Percentiles rank a stretch among this genome's conserved stretches.
Conservation (phyloP, 345 rosid genomes). For the Toxicodendron radicans region DNA sequence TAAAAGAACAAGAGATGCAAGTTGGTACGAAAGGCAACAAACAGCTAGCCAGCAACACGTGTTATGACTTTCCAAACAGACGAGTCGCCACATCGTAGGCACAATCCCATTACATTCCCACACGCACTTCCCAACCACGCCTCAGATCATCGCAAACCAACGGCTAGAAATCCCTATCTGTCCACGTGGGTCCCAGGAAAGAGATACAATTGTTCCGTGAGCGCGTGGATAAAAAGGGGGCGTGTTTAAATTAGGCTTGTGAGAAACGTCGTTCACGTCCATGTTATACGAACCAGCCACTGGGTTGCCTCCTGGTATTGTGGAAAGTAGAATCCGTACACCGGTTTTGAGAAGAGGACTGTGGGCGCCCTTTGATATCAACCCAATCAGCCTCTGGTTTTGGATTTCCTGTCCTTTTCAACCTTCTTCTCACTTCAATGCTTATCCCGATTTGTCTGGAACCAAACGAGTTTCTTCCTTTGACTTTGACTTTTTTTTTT, state of each 20-base stretch:
- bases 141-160: too few relatives aligned
- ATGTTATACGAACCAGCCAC: background rate
- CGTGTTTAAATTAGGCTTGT: background rate
- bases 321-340: slow-evolving; percentile 9
- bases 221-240: background rate
- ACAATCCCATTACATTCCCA: background rate
- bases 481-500: slow-evolving; percentile 25
- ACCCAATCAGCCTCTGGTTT: background rate
- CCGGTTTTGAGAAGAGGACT: slow-evolving; percentile 3
- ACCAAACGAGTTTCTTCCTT: slow-evolving; percentile 11
- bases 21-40: too few relatives aligned
- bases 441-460: slow-evolving; percentile 11
- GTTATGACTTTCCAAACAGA: background rate
- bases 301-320: background rate
- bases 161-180: too few relatives aligned
- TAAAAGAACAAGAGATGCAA: too few relatives aligned
- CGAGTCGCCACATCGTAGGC: background rate
- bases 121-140: background rate
- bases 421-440: background rate
- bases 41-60: background rate
- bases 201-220: background rate
- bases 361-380: slow-evolving; percentile 7
- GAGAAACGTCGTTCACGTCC: background rate
- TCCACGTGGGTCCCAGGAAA: too few relatives aligned
- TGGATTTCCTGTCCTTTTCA: too few relatives aligned